phyloP scores from a whole-genome alignment of 1,284 basidiomycete species.

The Pulveroboletus ridleyi region DNA sequence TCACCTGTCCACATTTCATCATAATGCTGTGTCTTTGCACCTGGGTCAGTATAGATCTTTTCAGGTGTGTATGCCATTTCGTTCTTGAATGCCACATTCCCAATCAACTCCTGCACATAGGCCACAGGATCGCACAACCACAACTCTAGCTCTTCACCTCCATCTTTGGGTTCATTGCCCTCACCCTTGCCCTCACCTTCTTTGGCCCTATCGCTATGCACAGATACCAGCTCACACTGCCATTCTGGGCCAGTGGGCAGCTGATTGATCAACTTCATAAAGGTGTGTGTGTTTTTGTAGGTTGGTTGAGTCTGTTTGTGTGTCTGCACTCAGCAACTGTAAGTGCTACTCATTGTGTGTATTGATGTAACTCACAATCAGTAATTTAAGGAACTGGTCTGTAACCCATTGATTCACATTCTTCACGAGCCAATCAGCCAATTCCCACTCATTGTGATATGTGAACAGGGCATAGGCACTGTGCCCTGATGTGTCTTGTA shows the following conservation, averaged over 20 bases:
- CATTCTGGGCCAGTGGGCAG: not conserved
- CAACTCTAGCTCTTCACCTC: constrained; percentile 28
- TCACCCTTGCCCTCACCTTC: too few relatives aligned
- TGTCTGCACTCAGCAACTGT: not conserved
- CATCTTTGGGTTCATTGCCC: not conserved
- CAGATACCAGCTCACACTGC: not conserved
- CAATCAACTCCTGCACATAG: constrained; percentile 39
- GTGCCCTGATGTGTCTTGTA: not conserved
- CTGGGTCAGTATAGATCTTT: not conserved
- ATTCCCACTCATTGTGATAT: not conserved
- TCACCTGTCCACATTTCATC: constrained; percentile 21
- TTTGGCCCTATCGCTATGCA: too few relatives aligned
- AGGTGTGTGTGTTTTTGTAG: not conserved
- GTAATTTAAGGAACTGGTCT: not conserved
- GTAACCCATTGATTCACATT: not conserved
- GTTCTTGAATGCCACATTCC: constrained; percentile 36
- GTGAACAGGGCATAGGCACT: not conserved
- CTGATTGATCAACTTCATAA: not conserved
- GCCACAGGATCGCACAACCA: constrained; percentile 41
- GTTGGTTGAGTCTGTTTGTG: not conserved
- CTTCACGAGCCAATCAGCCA: not conserved
- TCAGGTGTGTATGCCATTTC: constrained; percentile 35
- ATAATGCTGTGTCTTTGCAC: not conserved
- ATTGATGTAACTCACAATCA: not conserved
- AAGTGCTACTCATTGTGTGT: not conserved